Base-by-base conservation (phyloP, 257 asterid species). In the Mitragyna speciosa region DNA sequence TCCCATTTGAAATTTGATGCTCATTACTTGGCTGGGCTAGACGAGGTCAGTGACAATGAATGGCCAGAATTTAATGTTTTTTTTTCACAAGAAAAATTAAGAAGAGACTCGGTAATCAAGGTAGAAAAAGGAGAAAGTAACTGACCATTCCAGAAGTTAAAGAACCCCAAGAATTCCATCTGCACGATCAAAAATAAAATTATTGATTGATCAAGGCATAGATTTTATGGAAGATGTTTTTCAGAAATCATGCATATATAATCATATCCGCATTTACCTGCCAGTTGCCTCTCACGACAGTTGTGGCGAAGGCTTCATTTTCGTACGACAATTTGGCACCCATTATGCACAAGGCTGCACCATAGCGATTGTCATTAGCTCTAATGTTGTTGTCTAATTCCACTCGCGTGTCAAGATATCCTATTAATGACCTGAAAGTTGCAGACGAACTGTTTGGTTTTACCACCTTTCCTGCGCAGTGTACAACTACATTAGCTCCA, bases 251-350 rank as follows among this genome's bases (percentile, higher is more conserved):
- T 2, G 56, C 22, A 33, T 75, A 56, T 56, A 45, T 0, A 41
- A 70, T 17, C 75, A 24, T 19, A 17, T 43, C 36, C 20, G 16
- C 58, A 58, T 0, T 71, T 86, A 89, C 97, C 95, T 90, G 82
- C 97, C 96, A 92, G 66, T 63, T 78, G 61, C 87, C 80, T 20
- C 78, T 69, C 66, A 92, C 80, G 0, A 88, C 84, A 26, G 85
- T 82, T 76, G 45, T 79, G 12, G 76, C 76, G 78, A 87, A 88
- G 24, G 92, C 79, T 80, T 84, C 69, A 76, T 92, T 90, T 73
- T 92, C 97, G 47, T 92, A 92, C 3, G 92, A 82, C 31, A 90
- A 72, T 86, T 92, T 90, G 74, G 95, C 88, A 5, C 95, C 95
- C 95, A 92, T 90, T 1, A 89, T 78, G 4, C 94, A 82, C 8